Evolutionary conservation across 345 rosid species (phyloP).

Genomic region (Citrus trifoliata): DNA sequence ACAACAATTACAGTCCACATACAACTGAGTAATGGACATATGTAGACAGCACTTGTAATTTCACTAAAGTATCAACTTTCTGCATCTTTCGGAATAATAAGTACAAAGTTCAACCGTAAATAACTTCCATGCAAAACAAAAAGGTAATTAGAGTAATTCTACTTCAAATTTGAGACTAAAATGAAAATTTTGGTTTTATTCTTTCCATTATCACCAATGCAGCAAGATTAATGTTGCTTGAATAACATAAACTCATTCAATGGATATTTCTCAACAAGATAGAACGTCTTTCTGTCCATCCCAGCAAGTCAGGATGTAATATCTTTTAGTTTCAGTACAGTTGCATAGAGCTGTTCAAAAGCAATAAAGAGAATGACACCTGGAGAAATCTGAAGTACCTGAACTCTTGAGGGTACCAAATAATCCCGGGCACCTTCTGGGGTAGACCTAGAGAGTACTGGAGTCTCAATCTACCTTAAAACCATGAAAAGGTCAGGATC

Average conservation of each 20-base stretch:
- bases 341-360: neutral
- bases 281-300: neutral
- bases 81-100: neutral
- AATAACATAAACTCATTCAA: neutral
- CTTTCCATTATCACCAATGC: neutral
- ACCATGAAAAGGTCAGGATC: conserved; percentile 41
- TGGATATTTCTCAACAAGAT: neutral
- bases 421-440: conserved; percentile 99
- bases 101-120: neutral
- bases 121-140: neutral
- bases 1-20: neutral
- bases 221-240: neutral
- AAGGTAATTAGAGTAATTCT: neutral
- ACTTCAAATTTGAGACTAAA: neutral
- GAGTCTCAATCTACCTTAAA: conserved; percentile 93
- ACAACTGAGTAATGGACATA: neutral
- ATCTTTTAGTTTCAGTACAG: neutral
- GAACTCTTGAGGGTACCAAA: conserved; percentile 95
- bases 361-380: neutral
- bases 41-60: neutral
- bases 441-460: conserved; percentile 90
- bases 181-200: neutral
- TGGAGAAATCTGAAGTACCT: conserved; percentile 46
- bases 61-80: neutral
- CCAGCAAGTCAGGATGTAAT: neutral